These are phyloP conservation scores for Dioscorea zingiberensis DNA, from an alignment of 106 monocot genomes.

Conservation along the genomic window DNA sequence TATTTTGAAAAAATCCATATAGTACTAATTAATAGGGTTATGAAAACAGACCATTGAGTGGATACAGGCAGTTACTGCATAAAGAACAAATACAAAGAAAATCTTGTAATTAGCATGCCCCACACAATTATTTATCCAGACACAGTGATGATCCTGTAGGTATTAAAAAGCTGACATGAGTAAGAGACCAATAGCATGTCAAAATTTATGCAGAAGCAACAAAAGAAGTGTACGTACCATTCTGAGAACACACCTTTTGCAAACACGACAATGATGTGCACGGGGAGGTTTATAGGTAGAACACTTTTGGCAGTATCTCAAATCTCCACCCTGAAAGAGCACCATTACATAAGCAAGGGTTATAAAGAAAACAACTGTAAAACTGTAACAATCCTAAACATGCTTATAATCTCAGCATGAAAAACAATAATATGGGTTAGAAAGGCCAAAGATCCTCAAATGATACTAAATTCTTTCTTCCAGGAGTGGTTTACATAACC, in stretches of 20 bases:
- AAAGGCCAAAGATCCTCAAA: too few species aligned
- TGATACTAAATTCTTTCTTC: background rate
- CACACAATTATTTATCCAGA: conserved; percentile 99
- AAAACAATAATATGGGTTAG: background rate
- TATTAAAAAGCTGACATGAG: conserved; percentile 3
- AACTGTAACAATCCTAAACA: background rate
- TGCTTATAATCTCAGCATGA: background rate
- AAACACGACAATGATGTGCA: conserved; percentile 96
- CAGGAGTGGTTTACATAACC: background rate
- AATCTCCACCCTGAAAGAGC: conserved; percentile 70
- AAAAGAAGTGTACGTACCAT: conserved; percentile 53
- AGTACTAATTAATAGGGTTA: background rate
- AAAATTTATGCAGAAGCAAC: background rate
- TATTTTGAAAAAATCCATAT: background rate
- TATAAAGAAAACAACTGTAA: background rate
- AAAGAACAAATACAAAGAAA: conserved; percentile 82
- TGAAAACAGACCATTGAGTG: conserved; percentile 60
- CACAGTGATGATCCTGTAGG: conserved; percentile 95
- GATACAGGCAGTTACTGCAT: conserved; percentile 79
- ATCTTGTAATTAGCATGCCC: conserved; percentile 96
- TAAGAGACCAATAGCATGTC: background rate
- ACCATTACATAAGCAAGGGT: background rate
- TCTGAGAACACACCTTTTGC: conserved; percentile 97
- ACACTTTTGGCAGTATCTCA: conserved; percentile 97
- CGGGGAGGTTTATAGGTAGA: conserved; percentile 93